phyloP scores from a whole-genome alignment of 805 yeast species.

The Naumovozyma baii region DNA sequence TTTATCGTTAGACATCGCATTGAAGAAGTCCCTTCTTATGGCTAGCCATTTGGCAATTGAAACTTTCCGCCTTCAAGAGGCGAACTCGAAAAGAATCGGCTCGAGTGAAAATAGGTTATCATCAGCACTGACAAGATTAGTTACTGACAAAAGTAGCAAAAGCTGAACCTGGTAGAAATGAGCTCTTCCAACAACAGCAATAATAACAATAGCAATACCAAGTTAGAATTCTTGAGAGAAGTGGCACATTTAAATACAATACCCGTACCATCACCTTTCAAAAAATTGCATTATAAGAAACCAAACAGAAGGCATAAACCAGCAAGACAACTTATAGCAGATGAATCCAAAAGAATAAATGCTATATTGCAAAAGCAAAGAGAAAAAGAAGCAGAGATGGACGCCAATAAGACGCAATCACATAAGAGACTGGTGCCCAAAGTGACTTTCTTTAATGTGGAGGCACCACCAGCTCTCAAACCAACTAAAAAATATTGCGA shows the following conservation, averaged over 20 bases:
- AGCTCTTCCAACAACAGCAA: not conserved
- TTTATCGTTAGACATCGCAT: no score
- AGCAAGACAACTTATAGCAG: slow-evolving; percentile 58
- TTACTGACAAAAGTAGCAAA: no score
- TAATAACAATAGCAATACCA: not conserved
- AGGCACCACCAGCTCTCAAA: slow-evolving; percentile 78
- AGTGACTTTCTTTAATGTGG: slow-evolving; percentile 60
- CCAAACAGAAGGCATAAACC: slow-evolving; percentile 63
- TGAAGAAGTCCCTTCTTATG: no score
- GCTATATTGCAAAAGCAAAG: slow-evolving; percentile 7
- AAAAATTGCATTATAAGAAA: slow-evolving; percentile 42
- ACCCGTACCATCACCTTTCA: slow-evolving; percentile 42
- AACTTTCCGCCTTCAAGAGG: no score
- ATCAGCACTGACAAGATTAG: no score
- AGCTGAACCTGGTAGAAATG: no score
- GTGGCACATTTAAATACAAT: slow-evolving; percentile 17
- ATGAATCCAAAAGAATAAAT: slow-evolving; percentile 63
- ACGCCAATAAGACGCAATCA: slow-evolving; percentile 9
- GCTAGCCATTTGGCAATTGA: no score
- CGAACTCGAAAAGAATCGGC: no score
- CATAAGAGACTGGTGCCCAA: slow-evolving; percentile 33
- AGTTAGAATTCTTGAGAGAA: slow-evolving; percentile 22
- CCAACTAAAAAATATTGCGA: slow-evolving; percentile 87
- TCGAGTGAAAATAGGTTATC: no score
- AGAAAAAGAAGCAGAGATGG: slow-evolving; percentile 4